These are phyloP conservation scores for Penicillium polonicum DNA, from an alignment of 2,329 filamentous ascomycete species.

Conservation along the genomic window DNA sequence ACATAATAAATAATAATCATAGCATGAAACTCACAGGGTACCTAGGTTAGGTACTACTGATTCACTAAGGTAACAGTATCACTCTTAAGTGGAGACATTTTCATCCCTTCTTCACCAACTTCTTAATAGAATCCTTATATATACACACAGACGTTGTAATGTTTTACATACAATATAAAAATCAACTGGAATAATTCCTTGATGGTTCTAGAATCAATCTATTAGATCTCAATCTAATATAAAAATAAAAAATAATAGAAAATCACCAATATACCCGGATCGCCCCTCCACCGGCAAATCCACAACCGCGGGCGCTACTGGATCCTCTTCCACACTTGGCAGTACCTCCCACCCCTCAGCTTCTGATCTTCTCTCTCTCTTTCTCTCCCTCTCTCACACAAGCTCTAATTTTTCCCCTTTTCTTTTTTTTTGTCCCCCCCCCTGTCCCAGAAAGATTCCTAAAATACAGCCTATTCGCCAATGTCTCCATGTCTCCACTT, in stretches of 20 bases:
- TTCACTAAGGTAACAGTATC: slow-evolving; percentile 1
- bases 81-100: neutral
- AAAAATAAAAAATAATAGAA: neutral
- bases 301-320: slow-evolving; percentile 12
- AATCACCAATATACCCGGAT: slow-evolving; percentile 3
- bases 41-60: neutral
- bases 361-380: slow-evolving; percentile 16
- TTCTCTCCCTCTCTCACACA: neutral
- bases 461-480: neutral
- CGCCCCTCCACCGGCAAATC: slow-evolving; percentile 12
- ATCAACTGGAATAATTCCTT: neutral
- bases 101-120: neutral
- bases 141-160: neutral
- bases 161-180: no score
- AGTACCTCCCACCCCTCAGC: slow-evolving; percentile 22
- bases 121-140: neutral
- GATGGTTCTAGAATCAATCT: neutral
- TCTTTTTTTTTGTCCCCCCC: neutral
- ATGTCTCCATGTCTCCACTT: slow-evolving; percentile 5
- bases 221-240: neutral
- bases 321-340: slow-evolving; percentile 19
- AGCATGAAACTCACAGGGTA: neutral
- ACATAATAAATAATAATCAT: neutral
- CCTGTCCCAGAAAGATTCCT: no score
- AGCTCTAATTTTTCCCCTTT: neutral